Base-by-base conservation (phyloP, 2,329 filamentous ascomycete genomes). In the Fusarium sp. region DNA sequence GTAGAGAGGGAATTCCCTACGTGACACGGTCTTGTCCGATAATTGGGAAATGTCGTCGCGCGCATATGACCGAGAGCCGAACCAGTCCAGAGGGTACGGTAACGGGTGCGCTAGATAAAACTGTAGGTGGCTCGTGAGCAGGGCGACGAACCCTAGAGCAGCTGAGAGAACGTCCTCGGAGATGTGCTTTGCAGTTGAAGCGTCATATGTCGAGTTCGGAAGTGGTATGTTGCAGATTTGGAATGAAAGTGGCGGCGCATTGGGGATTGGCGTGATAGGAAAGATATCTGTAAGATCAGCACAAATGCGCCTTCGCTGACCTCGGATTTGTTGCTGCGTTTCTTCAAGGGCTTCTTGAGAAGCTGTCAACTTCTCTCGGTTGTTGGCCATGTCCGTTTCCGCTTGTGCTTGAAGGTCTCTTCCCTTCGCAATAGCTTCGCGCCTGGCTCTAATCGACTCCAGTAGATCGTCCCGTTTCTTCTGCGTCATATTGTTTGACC, bases 221-320 rank as follows among this genome's bases (percentile, higher is more conserved):
- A 98, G 84, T 4, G 89, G 83, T 3, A 97, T 82, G 18, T 88
- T 89, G 74, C 92, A 91, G 67, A 99, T 97, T 14, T 91, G 93
- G 79, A 98, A 98, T 0, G 90, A 87, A 3, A 98, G 86, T 0
- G 93, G 87, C 5, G 86, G 83, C 14, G 82, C 83, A 10, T 83
- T 81, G 1, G 83, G 81, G 3, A 79, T 76, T 0, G 94, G 91
- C 11, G 90, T 87, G 63, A 99, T 97, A 6, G 92, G 90, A 77
- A 94, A 98, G 60, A 98, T 92, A 27, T 84, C 82, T 14, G 89
- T 83, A 0, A 99, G 84, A 70, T 97, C 94, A 71, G 96, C 91
- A 78, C 94, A 94, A 58, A 98, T 93, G 37, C 96, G 91, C 16
- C 94, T 89, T 24, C 94, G 88, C 79, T 98, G 96, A n/a, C 92